Conservation (phyloP, 495 filamentous ascomycete species). For the Penicillium paxilli region DNA sequence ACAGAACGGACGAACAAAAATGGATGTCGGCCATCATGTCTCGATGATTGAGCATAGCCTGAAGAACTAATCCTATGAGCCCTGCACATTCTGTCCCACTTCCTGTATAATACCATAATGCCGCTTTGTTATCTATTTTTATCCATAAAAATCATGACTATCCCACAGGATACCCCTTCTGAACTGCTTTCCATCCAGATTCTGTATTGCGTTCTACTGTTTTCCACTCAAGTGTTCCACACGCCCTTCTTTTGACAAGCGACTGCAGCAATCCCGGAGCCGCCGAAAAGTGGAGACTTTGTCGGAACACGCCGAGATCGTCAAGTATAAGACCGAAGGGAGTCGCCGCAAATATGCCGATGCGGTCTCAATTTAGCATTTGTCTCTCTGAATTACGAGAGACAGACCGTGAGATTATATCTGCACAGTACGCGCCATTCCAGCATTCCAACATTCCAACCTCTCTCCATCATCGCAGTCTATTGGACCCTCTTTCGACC, state of each 20-base stretch:
- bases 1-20: constrained; percentile 81
- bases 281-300: neutral
- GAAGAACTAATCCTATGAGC: neutral
- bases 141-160: too few relatives aligned
- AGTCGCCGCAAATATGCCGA: too few relatives aligned
- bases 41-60: constrained; percentile 21
- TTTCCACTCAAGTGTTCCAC: too few relatives aligned
- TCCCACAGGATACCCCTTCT: neutral
- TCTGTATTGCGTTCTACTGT: too few relatives aligned
- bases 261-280: neutral
- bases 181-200: neutral
- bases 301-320: neutral
- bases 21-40: constrained; percentile 80
- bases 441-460: too few relatives aligned
- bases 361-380: too few relatives aligned
- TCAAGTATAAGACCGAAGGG: too few relatives aligned
- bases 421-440: too few relatives aligned
- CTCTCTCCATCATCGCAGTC: too few relatives aligned
- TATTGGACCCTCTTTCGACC: neutral
- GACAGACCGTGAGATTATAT: too few relatives aligned
- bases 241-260: neutral
- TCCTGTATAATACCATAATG: constrained; percentile 19
- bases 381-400: too few relatives aligned
- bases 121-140: constrained; percentile 2
- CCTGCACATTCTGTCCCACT: neutral